Percentiles rank a stretch among this genome's conserved stretches.
These are phyloP conservation scores for Rhododendron griersonianum DNA, from an alignment of 148 eudicot species.

Conservation along the genomic window DNA sequence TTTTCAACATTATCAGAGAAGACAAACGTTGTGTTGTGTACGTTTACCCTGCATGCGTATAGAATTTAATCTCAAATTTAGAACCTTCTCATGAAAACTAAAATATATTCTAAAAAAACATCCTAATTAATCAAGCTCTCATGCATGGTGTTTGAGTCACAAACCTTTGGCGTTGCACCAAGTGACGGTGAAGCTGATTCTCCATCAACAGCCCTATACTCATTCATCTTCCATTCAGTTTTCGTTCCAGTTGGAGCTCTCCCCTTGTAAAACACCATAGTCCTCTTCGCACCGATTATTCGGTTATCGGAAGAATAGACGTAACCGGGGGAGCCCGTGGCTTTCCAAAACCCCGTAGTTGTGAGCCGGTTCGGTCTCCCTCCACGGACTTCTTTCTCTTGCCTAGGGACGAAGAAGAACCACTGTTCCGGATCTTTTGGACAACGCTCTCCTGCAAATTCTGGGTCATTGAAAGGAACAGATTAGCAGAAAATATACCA, in stretches of 20 bases:
- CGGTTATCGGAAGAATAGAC: conserved; percentile 42
- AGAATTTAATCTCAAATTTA: too few relatives aligned
- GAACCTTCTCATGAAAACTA: too few relatives aligned
- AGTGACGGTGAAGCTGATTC: conserved; percentile 1
- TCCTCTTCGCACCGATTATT: conserved; percentile 48
- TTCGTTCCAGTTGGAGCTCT: conserved; percentile 48
- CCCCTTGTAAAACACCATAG: conserved; percentile 70
- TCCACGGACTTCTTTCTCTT: conserved; percentile 47
- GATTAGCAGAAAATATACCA: background rate
- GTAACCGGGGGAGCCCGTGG: conserved; percentile 51
- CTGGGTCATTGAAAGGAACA: conserved; percentile 14
- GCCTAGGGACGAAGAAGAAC: conserved; percentile 61
- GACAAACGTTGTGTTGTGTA: too few relatives aligned
- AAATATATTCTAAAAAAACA: too few relatives aligned
- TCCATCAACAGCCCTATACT: conserved; percentile 36
- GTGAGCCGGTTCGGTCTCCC: conserved; percentile 67
- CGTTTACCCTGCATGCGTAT: too few relatives aligned
- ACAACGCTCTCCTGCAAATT: conserved; percentile 39
- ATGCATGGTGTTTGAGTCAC: background rate
- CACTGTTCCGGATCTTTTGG: conserved; percentile 45
- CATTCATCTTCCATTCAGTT: conserved; percentile 74
- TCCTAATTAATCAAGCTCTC: too few relatives aligned
- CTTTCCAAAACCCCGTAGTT: conserved; percentile 61
- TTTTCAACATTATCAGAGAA: too few relatives aligned
- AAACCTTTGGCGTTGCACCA: conserved; percentile 5